Percentiles rank a stretch among this genome's conserved stretches.
Evolutionary conservation across 2,329 filamentous ascomycete genomes (phyloP).

Genomic region (Onygenales sp.): DNA sequence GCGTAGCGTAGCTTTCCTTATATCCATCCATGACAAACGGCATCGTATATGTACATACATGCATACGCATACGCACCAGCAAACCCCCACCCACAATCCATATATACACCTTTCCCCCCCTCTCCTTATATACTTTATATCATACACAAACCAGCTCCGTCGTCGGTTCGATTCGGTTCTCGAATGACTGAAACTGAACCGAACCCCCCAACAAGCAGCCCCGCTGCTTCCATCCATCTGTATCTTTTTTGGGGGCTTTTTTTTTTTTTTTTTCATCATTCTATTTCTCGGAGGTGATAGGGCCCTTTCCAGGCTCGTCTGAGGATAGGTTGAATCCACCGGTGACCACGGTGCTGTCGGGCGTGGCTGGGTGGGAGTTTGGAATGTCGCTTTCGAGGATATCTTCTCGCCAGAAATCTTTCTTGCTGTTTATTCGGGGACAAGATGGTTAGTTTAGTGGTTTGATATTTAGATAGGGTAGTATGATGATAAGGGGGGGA

Average conservation of each 20-base stretch:
- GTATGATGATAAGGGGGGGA: not conserved
- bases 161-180: not conserved
- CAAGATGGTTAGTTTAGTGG: not conserved
- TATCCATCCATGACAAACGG: not conserved
- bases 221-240: not conserved
- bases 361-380: not conserved
- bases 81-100: not conserved
- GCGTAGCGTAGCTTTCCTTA: not conserved
- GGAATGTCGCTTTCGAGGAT: not conserved
- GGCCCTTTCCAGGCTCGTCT: not conserved
- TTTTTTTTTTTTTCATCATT: not conserved
- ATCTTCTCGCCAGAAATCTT: conserved; percentile 58
- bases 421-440: conserved; percentile 39
- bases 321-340: not conserved
- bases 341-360: not conserved
- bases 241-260: not conserved
- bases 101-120: not conserved
- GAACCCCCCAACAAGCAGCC: not conserved
- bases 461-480: not conserved
- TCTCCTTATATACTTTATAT: not conserved
- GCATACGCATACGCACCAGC: not conserved
- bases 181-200: not conserved
- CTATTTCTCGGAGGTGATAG: not conserved
- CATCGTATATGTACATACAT: not conserved
- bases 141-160: not conserved